phyloP scores from a whole-genome alignment of 257 asterid genomes.

The Catharanthus roseus region DNA sequence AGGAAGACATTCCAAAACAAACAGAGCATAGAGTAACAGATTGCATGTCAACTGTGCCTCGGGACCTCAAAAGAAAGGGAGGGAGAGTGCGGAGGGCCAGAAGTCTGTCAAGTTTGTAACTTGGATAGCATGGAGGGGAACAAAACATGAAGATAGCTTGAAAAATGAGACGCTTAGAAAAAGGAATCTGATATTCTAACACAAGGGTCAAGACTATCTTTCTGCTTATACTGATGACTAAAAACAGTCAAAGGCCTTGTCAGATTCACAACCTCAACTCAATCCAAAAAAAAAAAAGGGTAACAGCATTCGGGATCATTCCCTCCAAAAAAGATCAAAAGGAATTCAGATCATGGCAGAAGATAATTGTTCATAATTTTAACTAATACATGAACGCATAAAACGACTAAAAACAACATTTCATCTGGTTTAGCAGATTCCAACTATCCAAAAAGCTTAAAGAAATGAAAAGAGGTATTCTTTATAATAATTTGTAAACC shows the following conservation, averaged over 20 bases:
- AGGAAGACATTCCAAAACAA: background rate
- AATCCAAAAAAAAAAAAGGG: background rate
- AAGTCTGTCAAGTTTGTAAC: background rate
- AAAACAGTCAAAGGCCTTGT: background rate
- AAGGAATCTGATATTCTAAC: background rate
- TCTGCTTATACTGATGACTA: background rate
- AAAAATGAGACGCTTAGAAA: background rate
- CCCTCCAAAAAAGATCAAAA: background rate
- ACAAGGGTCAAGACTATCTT: background rate
- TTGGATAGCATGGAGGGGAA: background rate
- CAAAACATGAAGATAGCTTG: background rate
- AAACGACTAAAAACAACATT: too few relatives aligned
- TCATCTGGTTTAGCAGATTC: background rate
- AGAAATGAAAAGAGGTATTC: background rate
- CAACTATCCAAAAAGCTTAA: background rate
- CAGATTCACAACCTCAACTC: background rate
- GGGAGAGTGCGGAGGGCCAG: background rate
- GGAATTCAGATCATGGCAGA: background rate
- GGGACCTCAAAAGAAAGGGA: background rate
- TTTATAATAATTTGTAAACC: too few relatives aligned
- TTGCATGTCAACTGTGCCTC: background rate
- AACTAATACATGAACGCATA: background rate
- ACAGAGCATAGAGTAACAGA: background rate
- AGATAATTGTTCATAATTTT: background rate
- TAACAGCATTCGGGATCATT: background rate